Evolutionary conservation across 768 basidiomycete species (phyloP), one percentile per base, ranked within the genome.

Genomic region (Floccularia luteovirens): DNA sequence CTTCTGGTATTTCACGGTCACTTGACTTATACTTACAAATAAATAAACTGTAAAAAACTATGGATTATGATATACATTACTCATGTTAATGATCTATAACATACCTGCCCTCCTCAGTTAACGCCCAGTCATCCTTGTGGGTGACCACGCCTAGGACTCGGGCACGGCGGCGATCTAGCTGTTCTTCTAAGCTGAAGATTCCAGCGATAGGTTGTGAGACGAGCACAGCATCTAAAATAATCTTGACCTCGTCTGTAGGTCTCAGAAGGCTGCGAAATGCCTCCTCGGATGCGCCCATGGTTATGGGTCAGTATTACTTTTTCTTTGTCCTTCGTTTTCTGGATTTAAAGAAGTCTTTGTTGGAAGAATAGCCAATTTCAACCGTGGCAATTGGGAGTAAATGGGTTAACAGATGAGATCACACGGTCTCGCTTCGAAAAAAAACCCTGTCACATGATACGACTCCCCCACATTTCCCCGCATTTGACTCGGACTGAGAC

Each of bases 81-180:
- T 35, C 12, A 36, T 27, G 5, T 28, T 12, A 24, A 28, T 17
- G 31, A 1, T 17, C 13, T 3, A 16, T n/a, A n/a, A 57, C 67
- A 30, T 41, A 77, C 77, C 75, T 66, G 45, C 72, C 79, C 51
- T 78, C 67, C 45, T 79, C 77, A n/a, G 57, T 58, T 14, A 60
- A 55, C 36, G 59, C 58, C 48, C 57, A 57, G 38, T 62, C 54
- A 47, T 65, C 60, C 43, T 58, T 66, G 45, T 77, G 79, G 1
- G 67, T 59, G 16, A 81, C 58, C 12, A 80, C 61, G 6, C 70
- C 76, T 32, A 78, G 59, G 41, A 75, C 52, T 34, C 68, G 59
- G 32, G 3, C 30, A 31, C 10, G 20, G 17, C 17, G 13, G 27
- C 16, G 38, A 14, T 31, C 33, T n/a, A n/a, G 31, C 14, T 33